These are phyloP conservation scores for Venustampulla echinocandica DNA, from an alignment of 495 filamentous ascomycete genomes.

Conservation along the genomic window DNA sequence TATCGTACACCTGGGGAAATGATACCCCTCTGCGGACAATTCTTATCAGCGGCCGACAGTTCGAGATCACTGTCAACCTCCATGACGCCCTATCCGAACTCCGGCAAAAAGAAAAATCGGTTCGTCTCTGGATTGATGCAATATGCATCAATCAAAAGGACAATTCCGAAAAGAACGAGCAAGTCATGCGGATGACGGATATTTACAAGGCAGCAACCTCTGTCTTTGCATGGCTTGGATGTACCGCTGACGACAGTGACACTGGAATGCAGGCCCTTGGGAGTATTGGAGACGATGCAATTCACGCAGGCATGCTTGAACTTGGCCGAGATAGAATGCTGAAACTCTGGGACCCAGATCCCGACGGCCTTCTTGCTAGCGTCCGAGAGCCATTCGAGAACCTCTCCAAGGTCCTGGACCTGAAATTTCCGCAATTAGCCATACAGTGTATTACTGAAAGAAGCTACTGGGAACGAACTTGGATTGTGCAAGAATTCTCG, in stretches of 20 bases:
- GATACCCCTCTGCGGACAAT: not conserved
- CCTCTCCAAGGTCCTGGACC: not conserved
- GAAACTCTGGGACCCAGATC: slow-evolving; percentile 2
- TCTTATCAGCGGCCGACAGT: not conserved
- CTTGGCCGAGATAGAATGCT: not conserved
- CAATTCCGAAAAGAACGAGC: not conserved
- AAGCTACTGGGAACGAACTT: not conserved
- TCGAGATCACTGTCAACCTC: slow-evolving; percentile 24
- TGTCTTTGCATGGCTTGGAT: slow-evolving; percentile 8
- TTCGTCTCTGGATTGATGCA: not conserved
- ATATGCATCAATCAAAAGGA: slow-evolving; percentile 3
- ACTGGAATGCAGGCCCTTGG: not conserved
- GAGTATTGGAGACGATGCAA: not conserved
- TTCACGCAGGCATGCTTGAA: not conserved
- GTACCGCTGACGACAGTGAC: slow-evolving; percentile 2
- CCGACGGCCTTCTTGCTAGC: too few species aligned
- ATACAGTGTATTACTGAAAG: not conserved
- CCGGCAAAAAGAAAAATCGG: slow-evolving; percentile 7
- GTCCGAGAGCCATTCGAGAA: not conserved
- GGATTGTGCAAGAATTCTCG: not conserved
- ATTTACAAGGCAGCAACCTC: slow-evolving; percentile 5
- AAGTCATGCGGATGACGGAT: not conserved
- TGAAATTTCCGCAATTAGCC: not conserved
- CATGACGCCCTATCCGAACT: slow-evolving; percentile 23
- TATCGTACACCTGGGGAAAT: not conserved